phyloP scores from a whole-genome alignment of 352 stramenopile species.

The Phytophthora vignae region DNA sequence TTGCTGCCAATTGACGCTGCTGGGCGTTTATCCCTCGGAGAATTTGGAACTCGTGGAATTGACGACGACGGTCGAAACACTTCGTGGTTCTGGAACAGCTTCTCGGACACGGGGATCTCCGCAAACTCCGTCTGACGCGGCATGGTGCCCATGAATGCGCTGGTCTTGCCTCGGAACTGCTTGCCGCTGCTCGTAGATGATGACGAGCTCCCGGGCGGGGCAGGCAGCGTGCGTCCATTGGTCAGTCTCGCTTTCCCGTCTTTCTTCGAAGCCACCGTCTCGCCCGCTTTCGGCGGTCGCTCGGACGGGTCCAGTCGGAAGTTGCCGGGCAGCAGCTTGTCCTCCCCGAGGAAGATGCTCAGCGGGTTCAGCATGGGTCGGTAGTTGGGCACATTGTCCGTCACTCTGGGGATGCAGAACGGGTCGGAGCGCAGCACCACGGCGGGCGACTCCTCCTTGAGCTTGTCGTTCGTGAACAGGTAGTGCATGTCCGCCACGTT shows the following conservation, averaged over 20 bases:
- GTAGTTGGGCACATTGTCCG: constrained; percentile 79
- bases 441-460: constrained; percentile 60
- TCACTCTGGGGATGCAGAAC: constrained; percentile 78
- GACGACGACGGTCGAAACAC: constrained; percentile 24
- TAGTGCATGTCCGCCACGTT: constrained; percentile 65
- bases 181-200: constrained; percentile 29
- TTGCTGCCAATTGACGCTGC: background rate
- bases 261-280: constrained; percentile 13
- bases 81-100: constrained; percentile 56
- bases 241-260: background rate
- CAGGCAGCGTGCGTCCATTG: constrained; percentile 2
- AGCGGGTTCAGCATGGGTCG: constrained; percentile 73
- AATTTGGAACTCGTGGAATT: constrained; percentile 19
- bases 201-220: constrained; percentile 18
- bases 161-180: constrained; percentile 48
- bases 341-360: constrained; percentile 73
- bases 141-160: constrained; percentile 68
- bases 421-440: constrained; percentile 63
- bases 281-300: constrained; percentile 20
- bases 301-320: constrained; percentile 69
- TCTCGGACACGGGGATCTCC: constrained; percentile 60
- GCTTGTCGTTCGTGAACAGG: constrained; percentile 72
- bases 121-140: constrained; percentile 60
- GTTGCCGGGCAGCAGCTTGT: constrained; percentile 73
- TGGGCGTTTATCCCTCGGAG: constrained; percentile 13